Percentiles rank a stretch among this genome's conserved stretches.
Evolutionary conservation across 768 basidiomycete genomes (phyloP).

Genomic region (Hortiboletus flavorubellus): DNA sequence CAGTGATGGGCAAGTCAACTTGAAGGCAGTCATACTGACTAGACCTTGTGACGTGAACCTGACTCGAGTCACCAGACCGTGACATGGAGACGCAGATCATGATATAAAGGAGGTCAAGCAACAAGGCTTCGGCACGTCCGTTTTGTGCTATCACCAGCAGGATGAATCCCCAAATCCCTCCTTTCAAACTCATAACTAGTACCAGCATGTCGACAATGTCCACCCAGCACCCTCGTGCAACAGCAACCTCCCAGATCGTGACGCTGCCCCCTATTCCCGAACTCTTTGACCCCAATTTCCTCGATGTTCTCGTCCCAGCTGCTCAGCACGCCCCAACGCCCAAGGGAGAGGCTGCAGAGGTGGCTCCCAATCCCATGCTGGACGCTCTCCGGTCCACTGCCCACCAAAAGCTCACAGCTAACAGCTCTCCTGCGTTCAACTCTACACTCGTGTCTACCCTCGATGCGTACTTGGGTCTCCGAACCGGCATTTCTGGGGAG

Average conservation of each 20-base stretch:
- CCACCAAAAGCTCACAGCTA: constrained; percentile 48
- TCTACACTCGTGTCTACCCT: constrained; percentile 52
- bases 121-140: too few species aligned
- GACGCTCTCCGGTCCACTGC: constrained; percentile 44
- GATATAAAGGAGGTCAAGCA: too few species aligned
- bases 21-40: too few species aligned
- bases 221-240: background rate
- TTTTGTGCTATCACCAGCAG: too few species aligned
- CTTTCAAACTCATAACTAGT: too few species aligned
- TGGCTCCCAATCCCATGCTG: constrained; percentile 47
- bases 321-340: background rate
- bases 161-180: too few species aligned
- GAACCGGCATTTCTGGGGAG: constrained; percentile 15
- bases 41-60: too few species aligned
- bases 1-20: too few species aligned
- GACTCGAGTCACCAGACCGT: too few species aligned
- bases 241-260: constrained; percentile 39
- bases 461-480: constrained; percentile 54
- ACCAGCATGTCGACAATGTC: background rate
- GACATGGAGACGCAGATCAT: too few species aligned
- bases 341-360: background rate
- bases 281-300: constrained; percentile 52
- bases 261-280: constrained; percentile 57
- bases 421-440: constrained; percentile 46
- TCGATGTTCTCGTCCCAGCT: constrained; percentile 53